phyloP scores from a whole-genome alignment of 768 basidiomycete species.

The Cyathus striatus region DNA sequence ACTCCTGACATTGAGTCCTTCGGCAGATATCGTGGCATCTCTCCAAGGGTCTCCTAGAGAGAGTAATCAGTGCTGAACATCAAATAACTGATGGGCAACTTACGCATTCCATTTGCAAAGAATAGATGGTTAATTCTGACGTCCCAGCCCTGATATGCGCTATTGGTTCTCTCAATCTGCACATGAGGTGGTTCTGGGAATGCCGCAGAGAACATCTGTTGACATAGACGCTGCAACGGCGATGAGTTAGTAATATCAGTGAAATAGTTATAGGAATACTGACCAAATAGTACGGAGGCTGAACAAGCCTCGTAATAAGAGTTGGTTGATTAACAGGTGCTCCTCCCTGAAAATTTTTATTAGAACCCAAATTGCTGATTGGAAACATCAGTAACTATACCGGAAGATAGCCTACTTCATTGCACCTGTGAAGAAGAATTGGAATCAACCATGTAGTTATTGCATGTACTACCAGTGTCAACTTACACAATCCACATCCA shows the following conservation, averaged over 20 bases:
- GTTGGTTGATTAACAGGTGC: conserved; percentile 32
- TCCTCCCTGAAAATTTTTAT: conserved; percentile 25
- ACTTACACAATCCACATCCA: conserved; percentile 70
- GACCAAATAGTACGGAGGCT: conserved; percentile 54
- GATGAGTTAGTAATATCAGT: not conserved
- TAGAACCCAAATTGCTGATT: not conserved
- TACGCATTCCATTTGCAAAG: conserved; percentile 67
- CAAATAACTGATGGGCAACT: conserved; percentile 17
- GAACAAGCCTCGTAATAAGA: conserved; percentile 51
- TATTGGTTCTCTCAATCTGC: conserved; percentile 37
- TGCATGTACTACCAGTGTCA: not conserved
- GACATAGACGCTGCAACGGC: conserved; percentile 54
- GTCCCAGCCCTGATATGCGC: conserved; percentile 57
- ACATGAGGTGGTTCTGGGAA: conserved; percentile 45
- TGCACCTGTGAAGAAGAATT: conserved; percentile 38
- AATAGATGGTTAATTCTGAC: conserved; percentile 53
- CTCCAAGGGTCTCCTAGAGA: conserved; percentile 66
- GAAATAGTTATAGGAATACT: conserved; percentile 7
- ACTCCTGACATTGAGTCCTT: conserved; percentile 36
- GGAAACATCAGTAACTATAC: conserved; percentile 11
- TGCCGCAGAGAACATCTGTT: conserved; percentile 57
- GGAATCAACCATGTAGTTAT: not conserved
- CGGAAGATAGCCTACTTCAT: conserved; percentile 61
- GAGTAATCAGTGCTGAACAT: not conserved
- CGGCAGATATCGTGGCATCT: conserved; percentile 62